Base-by-base conservation (phyloP, 345 rosid genomes). In the Gossypium sturtianum region DNA sequence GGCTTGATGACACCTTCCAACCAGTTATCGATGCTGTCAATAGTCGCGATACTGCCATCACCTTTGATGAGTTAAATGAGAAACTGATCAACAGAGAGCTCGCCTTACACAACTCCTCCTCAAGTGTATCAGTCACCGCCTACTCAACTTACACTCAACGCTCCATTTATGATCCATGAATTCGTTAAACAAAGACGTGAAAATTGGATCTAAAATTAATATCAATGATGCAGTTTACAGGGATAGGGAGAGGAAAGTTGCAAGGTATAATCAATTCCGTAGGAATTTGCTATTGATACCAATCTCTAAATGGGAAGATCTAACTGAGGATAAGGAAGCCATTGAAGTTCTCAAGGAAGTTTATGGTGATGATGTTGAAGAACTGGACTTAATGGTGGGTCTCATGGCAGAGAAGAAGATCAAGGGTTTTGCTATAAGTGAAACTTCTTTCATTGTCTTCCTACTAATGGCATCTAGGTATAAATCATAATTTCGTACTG, bases 341-440 rank as follows among this genome's bases (percentile, higher is more conserved):
- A 83, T 84, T 25, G 58, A 81, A 71, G 66, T 57, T 8, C 81
- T 89, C 11, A 48, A 49, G 7, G 83, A 89, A 11, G 93, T 87
- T 64, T 89, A 87, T 44, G 84, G 73, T 49, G 77, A 79, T 52
- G 83, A 84, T 56, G 82, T 89, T 9, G 93, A 89, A 34, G 82
- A 83, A 51, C 81, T 87, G 16, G 93, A 89, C 59, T 76, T 89
- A 66, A 75, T 84, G 1, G 87, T 87, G 1, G 91, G 91, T 13
- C 86, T 86, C 25, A 74, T 83, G 87, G 89, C 93, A 23, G 93
- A 87, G 82, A 89, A 84, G 77, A 89, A 89, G 41, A 87, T 89
- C 62, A 87, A 75, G 63, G 93, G 91, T 0, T 89, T 89, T 66
- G 93, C 91, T 47, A 89, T 89, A 1, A 86, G 93, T 52, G 91